Conservation (phyloP, 2,329 filamentous ascomycete species). For the Microdochium paspali region DNA sequence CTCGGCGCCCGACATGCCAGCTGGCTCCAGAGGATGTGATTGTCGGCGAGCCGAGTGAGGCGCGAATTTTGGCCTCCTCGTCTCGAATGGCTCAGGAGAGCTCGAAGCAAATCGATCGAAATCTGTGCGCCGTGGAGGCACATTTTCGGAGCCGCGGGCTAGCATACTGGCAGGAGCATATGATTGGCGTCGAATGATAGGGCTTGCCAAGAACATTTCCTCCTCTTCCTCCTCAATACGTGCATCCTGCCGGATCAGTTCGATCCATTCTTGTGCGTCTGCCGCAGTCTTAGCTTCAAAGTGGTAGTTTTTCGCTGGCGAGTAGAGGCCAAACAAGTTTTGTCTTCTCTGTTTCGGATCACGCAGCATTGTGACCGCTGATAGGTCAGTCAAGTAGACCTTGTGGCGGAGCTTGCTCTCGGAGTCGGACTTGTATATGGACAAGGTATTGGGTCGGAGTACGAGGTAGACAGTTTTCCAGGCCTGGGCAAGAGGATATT, state of each 20-base stretch:
- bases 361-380: conserved; percentile 79
- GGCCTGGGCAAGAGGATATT: conserved; percentile 38
- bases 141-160: conserved; percentile 5
- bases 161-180: conserved; percentile 20
- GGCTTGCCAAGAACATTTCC: conserved; percentile 67
- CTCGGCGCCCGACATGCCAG: conserved; percentile 52
- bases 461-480: conserved; percentile 91
- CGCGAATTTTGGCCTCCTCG: conserved; percentile 23
- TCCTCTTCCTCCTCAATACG: conserved; percentile 84
- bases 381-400: conserved; percentile 80
- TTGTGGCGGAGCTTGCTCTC: conserved; percentile 86
- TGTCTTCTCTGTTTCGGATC: conserved; percentile 81
- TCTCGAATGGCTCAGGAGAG: conserved; percentile 49
- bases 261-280: conserved; percentile 82
- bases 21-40: conserved; percentile 57
- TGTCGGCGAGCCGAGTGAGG: conserved; percentile 33
- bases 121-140: conserved; percentile 14
- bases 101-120: conserved; percentile 41
- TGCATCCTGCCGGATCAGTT: conserved; percentile 68
- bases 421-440: conserved; percentile 85
- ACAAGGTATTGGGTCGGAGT: conserved; percentile 80
- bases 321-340: conserved; percentile 88
- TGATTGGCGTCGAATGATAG: conserved; percentile 41
- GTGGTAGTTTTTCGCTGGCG: conserved; percentile 83
- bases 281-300: conserved; percentile 65